Conservation (phyloP, 768 basidiomycete genomes). For the Russula griseocarnosa region DNA sequence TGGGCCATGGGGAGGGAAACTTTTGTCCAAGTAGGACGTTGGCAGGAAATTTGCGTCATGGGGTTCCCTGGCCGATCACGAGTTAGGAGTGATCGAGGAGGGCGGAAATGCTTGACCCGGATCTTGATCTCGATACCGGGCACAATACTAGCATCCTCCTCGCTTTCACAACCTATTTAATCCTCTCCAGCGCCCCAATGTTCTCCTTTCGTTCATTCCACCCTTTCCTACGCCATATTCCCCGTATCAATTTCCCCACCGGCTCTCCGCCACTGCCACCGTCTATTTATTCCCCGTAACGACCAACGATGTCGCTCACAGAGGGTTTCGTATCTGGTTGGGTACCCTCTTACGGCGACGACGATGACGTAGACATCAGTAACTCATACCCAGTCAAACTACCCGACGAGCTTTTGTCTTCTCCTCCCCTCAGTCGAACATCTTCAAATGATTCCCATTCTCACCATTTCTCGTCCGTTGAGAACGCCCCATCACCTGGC, state of each 20-base stretch:
- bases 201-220: neutral
- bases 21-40: neutral
- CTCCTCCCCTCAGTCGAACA: slow-evolving; percentile 18
- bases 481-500: slow-evolving; percentile 5
- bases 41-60: neutral
- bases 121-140: slow-evolving; percentile 24
- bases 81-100: slow-evolving; percentile 22
- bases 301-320: slow-evolving; percentile 24
- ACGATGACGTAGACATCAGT: slow-evolving; percentile 25
- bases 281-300: slow-evolving; percentile 22
- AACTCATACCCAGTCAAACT: slow-evolving; percentile 16
- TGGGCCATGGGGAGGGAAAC: neutral
- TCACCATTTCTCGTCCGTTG: slow-evolving; percentile 4
- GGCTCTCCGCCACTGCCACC: slow-evolving; percentile 2
- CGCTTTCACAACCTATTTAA: slow-evolving; percentile 23
- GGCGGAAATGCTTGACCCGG: neutral
- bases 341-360: slow-evolving; percentile 25
- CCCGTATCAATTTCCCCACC: neutral
- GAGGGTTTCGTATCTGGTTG: slow-evolving; percentile 27
- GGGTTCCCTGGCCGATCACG: slow-evolving; percentile 1
- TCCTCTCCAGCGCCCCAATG: neutral
- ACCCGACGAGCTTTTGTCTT: slow-evolving; percentile 3
- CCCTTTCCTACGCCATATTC: neutral
- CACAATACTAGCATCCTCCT: slow-evolving; percentile 11
- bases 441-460: slow-evolving; percentile 21